phyloP scores from a whole-genome alignment of 2,329 filamentous ascomycete genomes.

The Botryotinia globosa region DNA sequence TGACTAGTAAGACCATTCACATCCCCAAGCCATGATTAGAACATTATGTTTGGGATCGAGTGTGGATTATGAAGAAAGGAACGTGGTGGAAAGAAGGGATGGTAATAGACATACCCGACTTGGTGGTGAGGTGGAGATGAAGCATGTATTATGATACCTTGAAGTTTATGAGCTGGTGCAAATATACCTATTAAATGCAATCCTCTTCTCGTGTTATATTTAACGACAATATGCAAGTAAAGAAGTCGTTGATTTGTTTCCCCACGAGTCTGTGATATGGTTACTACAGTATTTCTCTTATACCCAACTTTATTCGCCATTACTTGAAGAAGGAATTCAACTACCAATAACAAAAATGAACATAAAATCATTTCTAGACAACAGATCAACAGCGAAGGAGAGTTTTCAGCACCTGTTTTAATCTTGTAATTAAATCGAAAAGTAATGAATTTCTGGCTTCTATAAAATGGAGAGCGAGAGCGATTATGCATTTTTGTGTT shows the following conservation, averaged over 20 bases:
- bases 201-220: not conserved
- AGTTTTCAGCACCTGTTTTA: not conserved
- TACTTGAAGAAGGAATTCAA: too few relatives aligned
- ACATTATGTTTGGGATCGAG: not conserved
- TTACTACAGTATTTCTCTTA: not conserved
- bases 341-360: not conserved
- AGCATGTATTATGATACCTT: conserved; percentile 20
- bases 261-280: not conserved
- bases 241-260: not conserved
- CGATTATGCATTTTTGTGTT: not conserved
- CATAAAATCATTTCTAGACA: not conserved
- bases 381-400: not conserved
- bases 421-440: not conserved
- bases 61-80: not conserved
- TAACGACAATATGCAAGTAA: not conserved
- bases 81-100: not conserved
- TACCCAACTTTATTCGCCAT: not conserved
- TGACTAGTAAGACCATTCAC: conserved; percentile 93
- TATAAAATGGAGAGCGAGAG: not conserved
- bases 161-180: conserved; percentile 11
- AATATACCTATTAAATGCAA: not conserved
- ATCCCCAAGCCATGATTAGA: conserved; percentile 74
- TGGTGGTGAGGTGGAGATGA: conserved; percentile 8
- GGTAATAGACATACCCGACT: not conserved
- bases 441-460: not conserved